Evolutionary conservation across 352 stramenopile genomes (phyloP).

Genomic region (Pythium aphanidermatum): DNA sequence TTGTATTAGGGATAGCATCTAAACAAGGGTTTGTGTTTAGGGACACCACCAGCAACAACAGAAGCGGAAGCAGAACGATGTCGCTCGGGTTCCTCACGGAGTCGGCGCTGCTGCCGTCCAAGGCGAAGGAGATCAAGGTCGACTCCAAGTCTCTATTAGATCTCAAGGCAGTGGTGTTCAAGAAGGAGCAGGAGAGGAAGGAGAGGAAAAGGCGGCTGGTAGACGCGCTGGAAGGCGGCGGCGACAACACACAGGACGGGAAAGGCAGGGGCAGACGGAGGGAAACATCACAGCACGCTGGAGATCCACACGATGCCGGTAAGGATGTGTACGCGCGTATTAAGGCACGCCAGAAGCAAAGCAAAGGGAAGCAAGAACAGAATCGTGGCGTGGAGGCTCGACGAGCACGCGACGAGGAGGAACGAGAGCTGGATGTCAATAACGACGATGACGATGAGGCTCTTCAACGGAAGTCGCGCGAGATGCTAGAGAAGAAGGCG

Average conservation of each 20-base stretch:
- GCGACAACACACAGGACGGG: slow-evolving; percentile 12
- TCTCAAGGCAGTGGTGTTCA: slow-evolving; percentile 75
- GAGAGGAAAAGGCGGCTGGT: slow-evolving; percentile 38
- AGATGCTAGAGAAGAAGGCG: slow-evolving; percentile 64
- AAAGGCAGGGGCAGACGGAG: not conserved
- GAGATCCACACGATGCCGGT: not conserved
- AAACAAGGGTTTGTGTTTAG: too few species aligned
- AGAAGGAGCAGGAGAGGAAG: slow-evolving; percentile 76
- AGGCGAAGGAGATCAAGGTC: slow-evolving; percentile 85
- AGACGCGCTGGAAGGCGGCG: slow-evolving; percentile 10
- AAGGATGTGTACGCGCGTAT: slow-evolving; percentile 39
- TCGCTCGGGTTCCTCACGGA: slow-evolving; percentile 91
- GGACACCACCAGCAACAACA: not conserved
- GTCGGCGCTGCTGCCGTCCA: slow-evolving; percentile 87
- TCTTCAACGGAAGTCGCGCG: slow-evolving; percentile 44
- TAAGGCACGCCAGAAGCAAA: slow-evolving; percentile 17
- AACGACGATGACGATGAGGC: slow-evolving; percentile 60
- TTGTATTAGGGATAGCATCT: not conserved
- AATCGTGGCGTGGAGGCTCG: slow-evolving; percentile 63
- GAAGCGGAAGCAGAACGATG: slow-evolving; percentile 39
- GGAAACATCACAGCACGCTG: not conserved
- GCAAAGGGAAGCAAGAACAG: slow-evolving; percentile 18
- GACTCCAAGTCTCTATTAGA: slow-evolving; percentile 81
- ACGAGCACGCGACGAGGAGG: slow-evolving; percentile 41
- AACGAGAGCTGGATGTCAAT: slow-evolving; percentile 31